Conservation (phyloP, 352 stramenopile genomes). For the Pythium coloratum region DNA sequence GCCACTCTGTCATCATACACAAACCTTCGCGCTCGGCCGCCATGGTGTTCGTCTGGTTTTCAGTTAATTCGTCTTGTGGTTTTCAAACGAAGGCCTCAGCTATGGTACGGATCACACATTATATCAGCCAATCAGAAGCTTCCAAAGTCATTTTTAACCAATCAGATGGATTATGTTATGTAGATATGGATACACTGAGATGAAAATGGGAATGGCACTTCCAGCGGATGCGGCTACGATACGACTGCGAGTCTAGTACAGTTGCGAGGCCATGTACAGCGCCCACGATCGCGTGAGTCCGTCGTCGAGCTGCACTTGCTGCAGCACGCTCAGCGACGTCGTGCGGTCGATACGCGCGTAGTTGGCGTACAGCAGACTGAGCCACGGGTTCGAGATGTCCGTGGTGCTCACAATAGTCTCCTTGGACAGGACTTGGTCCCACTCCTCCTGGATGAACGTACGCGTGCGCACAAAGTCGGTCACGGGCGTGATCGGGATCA, state of each 20-base stretch:
- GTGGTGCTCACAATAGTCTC: constrained; percentile 42
- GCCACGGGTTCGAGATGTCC: constrained; percentile 60
- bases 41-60: constrained; percentile 15
- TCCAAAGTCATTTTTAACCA: constrained; percentile 1
- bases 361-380: constrained; percentile 73
- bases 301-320: constrained; percentile 63
- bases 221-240: neutral
- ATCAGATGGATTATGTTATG: neutral
- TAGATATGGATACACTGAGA: constrained; percentile 1
- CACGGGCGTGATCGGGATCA: constrained; percentile 63
- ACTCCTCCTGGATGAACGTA: constrained; percentile 63
- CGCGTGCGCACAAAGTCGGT: constrained; percentile 59
- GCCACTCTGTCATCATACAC: neutral
- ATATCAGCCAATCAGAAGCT: constrained; percentile 19
- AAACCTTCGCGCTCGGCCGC: constrained; percentile 26
- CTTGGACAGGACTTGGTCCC: constrained; percentile 50
- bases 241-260: constrained; percentile 12
- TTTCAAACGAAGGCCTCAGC: neutral
- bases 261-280: constrained; percentile 57
- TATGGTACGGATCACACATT: constrained; percentile 13
- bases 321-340: constrained; percentile 48
- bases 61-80: neutral
- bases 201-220: neutral
- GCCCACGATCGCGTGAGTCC: constrained; percentile 82
- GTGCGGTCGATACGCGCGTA: constrained; percentile 53